Base-by-base conservation (phyloP, 2,329 filamentous ascomycete genomes). In the Aspergillus sp. region DNA sequence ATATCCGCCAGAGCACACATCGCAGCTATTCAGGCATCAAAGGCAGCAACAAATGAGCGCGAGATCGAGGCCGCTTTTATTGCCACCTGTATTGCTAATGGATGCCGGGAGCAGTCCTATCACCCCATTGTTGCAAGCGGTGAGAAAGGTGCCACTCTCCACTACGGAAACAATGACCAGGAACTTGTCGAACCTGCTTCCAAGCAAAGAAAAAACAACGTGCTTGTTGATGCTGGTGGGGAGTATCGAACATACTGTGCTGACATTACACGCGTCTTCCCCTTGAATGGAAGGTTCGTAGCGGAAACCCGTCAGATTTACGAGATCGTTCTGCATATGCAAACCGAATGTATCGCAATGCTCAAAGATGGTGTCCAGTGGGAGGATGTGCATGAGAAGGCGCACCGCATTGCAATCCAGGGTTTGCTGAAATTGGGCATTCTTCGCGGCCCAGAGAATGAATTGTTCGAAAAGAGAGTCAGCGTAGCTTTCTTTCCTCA, bases 401-500 rank as follows among this genome's bases (percentile, higher is more conserved):
- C 90, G 1, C 83, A 86, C 40, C 72, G 79, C 31, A 79, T 94
- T 19, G 88, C 86, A 3, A 80, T 88, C 27, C 71, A 77, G 19
- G 88, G 86, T 1, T 69, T 96, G 30, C 68, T 89, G 38, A 69
- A 75, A 37, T 70, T 95, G 5, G 88, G 88, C 3, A 79, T 96
- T 34, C 67, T 95, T 6, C 74, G 75, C 36, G 83, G 84, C 43
- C 54, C 59, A 1, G 83, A 80, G 36, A 73, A 85, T 43, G 89
- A 89, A 54, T 86, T 96, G 26, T 79, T 94, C 48, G 77, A 82
- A 53, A 81, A 80, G 35, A 78, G 90, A 43, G 88, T 89, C n/a
- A 91, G 86, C 58, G 82, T 86, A 26, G 90, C 90, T 2, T 96
- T 96, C 72, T 88, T 95, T 60, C 90, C 90, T 1, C 90, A 96